Conservation (phyloP, 306 rosid species). For the Begonia loranthoides region DNA sequence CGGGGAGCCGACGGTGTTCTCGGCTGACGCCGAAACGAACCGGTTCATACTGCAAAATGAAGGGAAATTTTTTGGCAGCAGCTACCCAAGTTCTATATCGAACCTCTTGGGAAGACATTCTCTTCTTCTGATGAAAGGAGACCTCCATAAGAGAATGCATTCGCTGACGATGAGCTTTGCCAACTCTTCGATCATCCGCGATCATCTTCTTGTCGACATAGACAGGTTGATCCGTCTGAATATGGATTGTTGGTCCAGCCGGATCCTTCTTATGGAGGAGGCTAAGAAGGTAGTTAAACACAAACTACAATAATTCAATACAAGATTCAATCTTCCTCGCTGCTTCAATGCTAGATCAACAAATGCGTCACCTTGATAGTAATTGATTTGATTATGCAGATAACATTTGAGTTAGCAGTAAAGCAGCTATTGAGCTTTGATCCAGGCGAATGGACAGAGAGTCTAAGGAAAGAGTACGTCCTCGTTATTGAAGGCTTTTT, state of each 20-base stretch:
- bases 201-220: conserved; percentile 52
- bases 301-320: background rate
- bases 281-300: conserved; percentile 49
- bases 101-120: conserved; percentile 79
- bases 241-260: conserved; percentile 56
- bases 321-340: too few relatives aligned
- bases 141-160: conserved; percentile 80
- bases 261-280: conserved; percentile 71
- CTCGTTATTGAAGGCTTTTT: conserved; percentile 88
- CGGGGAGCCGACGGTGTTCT: conserved; percentile 80
- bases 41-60: conserved; percentile 78
- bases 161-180: conserved; percentile 74
- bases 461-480: conserved; percentile 61
- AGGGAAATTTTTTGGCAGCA: conserved; percentile 65
- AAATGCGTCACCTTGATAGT: too few relatives aligned
- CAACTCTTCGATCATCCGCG: conserved; percentile 47
- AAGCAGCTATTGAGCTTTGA: conserved; percentile 93
- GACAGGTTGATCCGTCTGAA: conserved; percentile 71
- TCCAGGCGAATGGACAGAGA: conserved; percentile 78
- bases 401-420: conserved; percentile 85
- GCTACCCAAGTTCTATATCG: conserved; percentile 83
- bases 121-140: conserved; percentile 58
- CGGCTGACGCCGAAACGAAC: conserved; percentile 72
- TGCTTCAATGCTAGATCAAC: too few relatives aligned
- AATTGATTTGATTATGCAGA: conserved; percentile 25